A percentile compares a stretch with the other conserved stretches of the same genome.
These are phyloP conservation scores for Ramaria rubella DNA, from an alignment of 768 basidiomycete genomes.

Conservation along the genomic window DNA sequence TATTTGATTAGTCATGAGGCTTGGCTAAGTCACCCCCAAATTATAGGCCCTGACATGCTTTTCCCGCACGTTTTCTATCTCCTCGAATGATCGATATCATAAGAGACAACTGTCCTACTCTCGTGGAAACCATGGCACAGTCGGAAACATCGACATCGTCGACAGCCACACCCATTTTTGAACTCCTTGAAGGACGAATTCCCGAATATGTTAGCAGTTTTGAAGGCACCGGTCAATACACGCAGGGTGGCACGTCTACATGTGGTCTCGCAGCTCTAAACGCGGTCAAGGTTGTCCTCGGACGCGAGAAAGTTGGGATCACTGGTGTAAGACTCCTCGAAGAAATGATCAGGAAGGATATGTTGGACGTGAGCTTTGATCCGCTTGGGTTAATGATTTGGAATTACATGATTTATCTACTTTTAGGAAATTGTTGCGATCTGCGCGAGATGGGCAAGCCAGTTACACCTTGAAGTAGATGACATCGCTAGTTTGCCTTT, in stretches of 20 bases:
- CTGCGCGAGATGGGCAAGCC: conserved; percentile 48
- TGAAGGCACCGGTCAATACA: conserved; percentile 51
- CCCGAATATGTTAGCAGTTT: conserved; percentile 18
- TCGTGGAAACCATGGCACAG: no score
- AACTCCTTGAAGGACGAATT: conserved; percentile 2
- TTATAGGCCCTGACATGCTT: no score
- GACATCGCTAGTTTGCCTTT: conserved; percentile 43
- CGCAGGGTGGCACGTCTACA: conserved; percentile 40
- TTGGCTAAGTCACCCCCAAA: no score
- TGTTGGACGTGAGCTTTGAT: conserved; percentile 30
- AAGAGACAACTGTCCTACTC: no score
- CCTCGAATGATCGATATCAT: no score
- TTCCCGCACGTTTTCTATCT: no score
- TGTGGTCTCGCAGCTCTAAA: conserved; percentile 66
- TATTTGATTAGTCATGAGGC: no score
- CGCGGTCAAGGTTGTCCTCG: conserved; percentile 48
- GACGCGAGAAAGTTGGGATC: conserved; percentile 27
- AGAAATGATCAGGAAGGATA: conserved; percentile 28
- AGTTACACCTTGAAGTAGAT: conserved; percentile 51
- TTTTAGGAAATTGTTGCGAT: conserved; percentile 51
- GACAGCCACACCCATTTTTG: background rate
- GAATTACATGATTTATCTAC: background rate
- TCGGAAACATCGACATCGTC: background rate
- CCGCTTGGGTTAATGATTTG: conserved; percentile 4
- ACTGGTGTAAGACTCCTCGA: conserved; percentile 26